Base-by-base conservation (phyloP, 495 filamentous ascomycete species). In the Acidomyces sp. region DNA sequence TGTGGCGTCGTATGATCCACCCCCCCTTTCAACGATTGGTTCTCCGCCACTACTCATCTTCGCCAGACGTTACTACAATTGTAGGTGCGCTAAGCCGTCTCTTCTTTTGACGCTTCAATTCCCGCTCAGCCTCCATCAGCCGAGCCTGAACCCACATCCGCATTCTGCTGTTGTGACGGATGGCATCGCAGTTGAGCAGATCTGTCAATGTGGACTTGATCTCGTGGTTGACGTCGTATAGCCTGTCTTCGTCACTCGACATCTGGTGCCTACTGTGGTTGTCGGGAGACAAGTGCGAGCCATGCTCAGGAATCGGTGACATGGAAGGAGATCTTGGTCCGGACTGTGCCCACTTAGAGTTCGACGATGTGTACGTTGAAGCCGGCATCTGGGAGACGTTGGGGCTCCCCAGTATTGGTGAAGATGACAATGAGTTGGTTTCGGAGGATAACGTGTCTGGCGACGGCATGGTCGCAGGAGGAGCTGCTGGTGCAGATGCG, bases 181-280 rank as follows among this genome's bases (percentile, higher is more conserved):
- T 70, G 16, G 64, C 58, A 20, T 73, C 68, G 54, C 70, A 77
- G 57, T 80, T 79, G 40, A 80, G 66, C 19, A 80, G 62, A 51
- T 76, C 74, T 3, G 76, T 80, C 45, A 80, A 54, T 9, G 72
- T 71, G 12, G 66, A 62, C 58, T 80, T 80, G 56, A 78, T 75
- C 33, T 72, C 65, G 48, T 72, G 66, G 59, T 77, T 79, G 55
- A 79, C 67, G 32, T 70, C 59, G 56, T 64, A 69, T 21, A 76
- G 62, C 48, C 65, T 67, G 39, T 62, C 57, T 39, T 75, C 68
- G 41, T 70, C 69, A 2, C 26, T 12, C 4, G 34, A 39, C n/a
- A n/a, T n/a, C 12, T 63, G 52, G 10, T 26, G 11, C 6, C 20
- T 9, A 9, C 7, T 17, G 33, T 24, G 22, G 15, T 30, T 3